phyloP scores from a whole-genome alignment of 2,329 filamentous ascomycete species.

The Trichoderma sp. region DNA sequence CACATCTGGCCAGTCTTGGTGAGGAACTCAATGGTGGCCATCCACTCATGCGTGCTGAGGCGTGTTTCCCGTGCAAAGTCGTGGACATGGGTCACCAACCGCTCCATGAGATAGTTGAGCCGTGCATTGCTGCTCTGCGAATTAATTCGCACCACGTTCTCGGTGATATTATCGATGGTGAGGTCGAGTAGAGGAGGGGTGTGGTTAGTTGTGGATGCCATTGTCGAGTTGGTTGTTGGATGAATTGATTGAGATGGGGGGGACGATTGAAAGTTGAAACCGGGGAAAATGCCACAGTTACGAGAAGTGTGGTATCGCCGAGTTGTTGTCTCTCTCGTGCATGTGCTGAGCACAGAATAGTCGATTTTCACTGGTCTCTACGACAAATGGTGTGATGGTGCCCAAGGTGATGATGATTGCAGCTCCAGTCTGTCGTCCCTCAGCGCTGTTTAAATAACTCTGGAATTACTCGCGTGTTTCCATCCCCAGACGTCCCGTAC shows the following conservation, averaged over 20 bases:
- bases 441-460: not conserved
- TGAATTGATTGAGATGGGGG: not conserved
- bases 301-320: not conserved
- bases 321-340: not conserved
- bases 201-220: not conserved
- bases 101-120: slow-evolving; percentile 65
- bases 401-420: not conserved
- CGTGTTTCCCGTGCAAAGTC: slow-evolving; percentile 74
- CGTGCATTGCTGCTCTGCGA: slow-evolving; percentile 60
- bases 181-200: slow-evolving; percentile 43
- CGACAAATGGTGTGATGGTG: not conserved
- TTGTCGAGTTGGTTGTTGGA: not conserved
- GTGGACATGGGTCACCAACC: slow-evolving; percentile 69
- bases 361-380: not conserved
- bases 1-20: slow-evolving; percentile 66
- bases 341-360: not conserved
- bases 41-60: slow-evolving; percentile 71
- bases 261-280: not conserved
- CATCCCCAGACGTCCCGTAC: not conserved
- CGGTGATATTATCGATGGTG: slow-evolving; percentile 71
- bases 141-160: slow-evolving; percentile 69
- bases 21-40: slow-evolving; percentile 65
- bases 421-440: not conserved
- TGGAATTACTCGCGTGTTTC: not conserved
- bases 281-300: not conserved